Conservation (phyloP, 78 protist genomes). For the Dictyostelium brefeldianum region DNA sequence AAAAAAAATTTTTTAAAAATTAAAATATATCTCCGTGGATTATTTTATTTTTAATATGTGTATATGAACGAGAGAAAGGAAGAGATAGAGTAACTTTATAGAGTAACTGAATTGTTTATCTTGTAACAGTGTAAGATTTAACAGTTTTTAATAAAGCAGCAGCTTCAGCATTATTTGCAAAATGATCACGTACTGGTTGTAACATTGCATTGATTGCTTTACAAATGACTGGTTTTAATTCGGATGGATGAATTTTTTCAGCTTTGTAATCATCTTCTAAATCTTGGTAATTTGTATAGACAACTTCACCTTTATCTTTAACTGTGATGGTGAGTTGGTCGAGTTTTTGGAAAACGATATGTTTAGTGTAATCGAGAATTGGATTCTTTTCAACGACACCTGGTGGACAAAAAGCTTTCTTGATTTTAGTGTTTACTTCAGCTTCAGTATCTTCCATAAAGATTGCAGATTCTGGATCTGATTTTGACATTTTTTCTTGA, state of each 20-base stretch:
- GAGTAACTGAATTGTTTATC: no score
- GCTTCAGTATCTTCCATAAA: constrained; percentile 97
- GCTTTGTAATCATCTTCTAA: constrained; percentile 43
- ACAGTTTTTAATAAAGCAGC: constrained; percentile 87
- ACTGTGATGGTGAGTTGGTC: constrained; percentile 11
- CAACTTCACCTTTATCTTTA: constrained; percentile 60
- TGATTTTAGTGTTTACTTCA: constrained; percentile 94
- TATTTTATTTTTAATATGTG: not conserved
- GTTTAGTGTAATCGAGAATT: constrained; percentile 73
- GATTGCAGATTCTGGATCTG: constrained; percentile 98
- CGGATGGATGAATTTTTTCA: constrained; percentile 86
- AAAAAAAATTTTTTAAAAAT: not conserved
- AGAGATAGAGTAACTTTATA: no score
- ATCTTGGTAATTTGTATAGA: constrained; percentile 38
- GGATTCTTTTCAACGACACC: constrained; percentile 78
- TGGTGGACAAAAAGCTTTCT: constrained; percentile 91
- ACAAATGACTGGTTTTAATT: constrained; percentile 90
- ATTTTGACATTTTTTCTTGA: constrained; percentile 98
- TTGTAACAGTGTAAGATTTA: constrained; percentile 77
- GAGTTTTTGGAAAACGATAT: constrained; percentile 79
- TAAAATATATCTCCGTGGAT: not conserved
- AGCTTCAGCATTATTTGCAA: constrained; percentile 84
- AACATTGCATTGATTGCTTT: constrained; percentile 89
- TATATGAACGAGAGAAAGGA: no score
- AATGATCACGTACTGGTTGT: constrained; percentile 94